phyloP scores from a whole-genome alignment of 129 eudicot species.

The Apium graveolens region DNA sequence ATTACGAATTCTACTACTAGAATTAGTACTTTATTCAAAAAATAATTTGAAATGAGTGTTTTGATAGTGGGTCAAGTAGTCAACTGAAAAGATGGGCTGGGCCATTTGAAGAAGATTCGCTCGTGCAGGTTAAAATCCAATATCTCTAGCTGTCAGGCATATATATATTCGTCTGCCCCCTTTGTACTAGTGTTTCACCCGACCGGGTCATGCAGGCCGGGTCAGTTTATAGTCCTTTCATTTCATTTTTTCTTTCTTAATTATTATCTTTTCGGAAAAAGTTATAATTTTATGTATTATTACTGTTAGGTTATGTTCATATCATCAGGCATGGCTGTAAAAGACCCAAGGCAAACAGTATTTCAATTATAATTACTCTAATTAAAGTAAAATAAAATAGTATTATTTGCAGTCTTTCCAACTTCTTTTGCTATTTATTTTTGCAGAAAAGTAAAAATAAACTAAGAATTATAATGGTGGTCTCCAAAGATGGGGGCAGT shows the following conservation, averaged over 20 bases:
- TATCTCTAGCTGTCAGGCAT: conserved; percentile 33
- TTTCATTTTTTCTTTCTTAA: neutral
- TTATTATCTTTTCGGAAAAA: neutral
- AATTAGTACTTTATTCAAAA: neutral
- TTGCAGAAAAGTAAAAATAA: neutral
- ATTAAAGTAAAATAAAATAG: neutral
- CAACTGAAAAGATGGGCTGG: conserved; percentile 1
- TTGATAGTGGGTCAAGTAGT: neutral
- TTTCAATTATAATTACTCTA: neutral
- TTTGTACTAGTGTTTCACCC: conserved; percentile 31
- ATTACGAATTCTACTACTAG: no score
- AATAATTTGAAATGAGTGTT: neutral
- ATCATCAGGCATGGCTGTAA: conserved; percentile 18
- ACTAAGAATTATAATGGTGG: conserved; percentile 34
- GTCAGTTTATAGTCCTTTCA: conserved; percentile 13
- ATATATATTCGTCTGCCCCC: conserved; percentile 6
- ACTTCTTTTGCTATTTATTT: neutral
- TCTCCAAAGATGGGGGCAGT: conserved; percentile 40
- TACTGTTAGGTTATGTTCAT: neutral
- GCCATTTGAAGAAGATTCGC: conserved; percentile 20
- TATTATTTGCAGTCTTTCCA: conserved; percentile 13
- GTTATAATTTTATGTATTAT: neutral
- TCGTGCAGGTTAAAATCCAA: conserved; percentile 30
- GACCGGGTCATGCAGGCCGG: conserved; percentile 29
- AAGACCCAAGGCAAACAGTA: neutral